Evolutionary conservation across 2,329 filamentous ascomycete genomes (phyloP), one percentile per base, ranked within the genome.

Genomic region (Aspergillus ibericus): DNA sequence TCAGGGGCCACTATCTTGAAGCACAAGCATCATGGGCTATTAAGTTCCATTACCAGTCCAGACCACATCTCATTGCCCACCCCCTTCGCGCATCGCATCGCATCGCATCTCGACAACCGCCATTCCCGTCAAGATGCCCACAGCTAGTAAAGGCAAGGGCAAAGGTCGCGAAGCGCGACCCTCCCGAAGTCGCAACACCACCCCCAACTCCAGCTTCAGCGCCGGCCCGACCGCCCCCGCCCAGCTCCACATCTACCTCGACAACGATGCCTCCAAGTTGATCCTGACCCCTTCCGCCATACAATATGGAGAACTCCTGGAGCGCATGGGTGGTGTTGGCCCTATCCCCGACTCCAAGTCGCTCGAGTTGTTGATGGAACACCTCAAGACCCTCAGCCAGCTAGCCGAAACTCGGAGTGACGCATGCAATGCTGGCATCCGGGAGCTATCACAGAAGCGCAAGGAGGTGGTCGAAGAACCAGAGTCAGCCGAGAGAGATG

Each of bases 121-220:
- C 32, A n/a, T 40, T 38, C 8, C 15, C 5, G 9, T 29, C 51
- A 50, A 49, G 7, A 81, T 81, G 78, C 77, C 78, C 38, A 72
- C 75, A 22, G 77, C 77, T 38, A 75, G 72, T 58, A 81, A 81
- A 66, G 74, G 78, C 66, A 85, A 85, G 70, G 75, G 79, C 47
- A 85, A 85, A 68, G 78, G 75, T 49, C 80, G 80, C 61, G 82
- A 85, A 59, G 75, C 78, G 40, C 77, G 80, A 55, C 80, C 79
- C 40, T 84, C 84, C 50, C 80, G 82, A 61, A 87, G 85, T 66
- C 83, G 86, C 63, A 87, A 88, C 68, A 85, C 84, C 15, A 88
- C 86, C 3, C 86, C 86, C 18, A 81, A 83, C 62, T 85, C 84
- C 18, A 78, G 80, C 34, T 73, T 79, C 65, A 81, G 80, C 60